Evolutionary conservation across 2,329 filamentous ascomycete genomes (phyloP).

Genomic region (Acrocalymma vagum): DNA sequence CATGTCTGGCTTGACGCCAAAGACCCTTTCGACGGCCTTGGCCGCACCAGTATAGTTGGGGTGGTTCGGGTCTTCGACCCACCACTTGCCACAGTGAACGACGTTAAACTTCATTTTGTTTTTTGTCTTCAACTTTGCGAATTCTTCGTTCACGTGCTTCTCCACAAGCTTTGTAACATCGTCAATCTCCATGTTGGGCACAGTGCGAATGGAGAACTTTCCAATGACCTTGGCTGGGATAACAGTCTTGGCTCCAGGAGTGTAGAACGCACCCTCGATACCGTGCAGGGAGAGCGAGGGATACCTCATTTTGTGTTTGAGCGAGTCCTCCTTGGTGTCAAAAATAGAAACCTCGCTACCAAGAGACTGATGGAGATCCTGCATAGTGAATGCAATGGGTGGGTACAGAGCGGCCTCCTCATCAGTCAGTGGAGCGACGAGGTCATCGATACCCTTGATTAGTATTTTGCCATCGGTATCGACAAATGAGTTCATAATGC

Average conservation of each 20-base stretch:
- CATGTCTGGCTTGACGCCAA: conserved; percentile 91
- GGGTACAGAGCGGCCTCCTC: conserved; percentile 91
- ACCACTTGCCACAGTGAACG: conserved; percentile 97
- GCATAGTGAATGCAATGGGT: conserved; percentile 93
- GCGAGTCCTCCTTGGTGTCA: conserved; percentile 85
- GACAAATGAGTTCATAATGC: conserved; percentile 83
- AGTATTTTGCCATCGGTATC: conserved; percentile 91
- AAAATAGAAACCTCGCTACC: conserved; percentile 89
- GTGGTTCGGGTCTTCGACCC: conserved; percentile 96
- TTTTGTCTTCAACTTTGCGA: conserved; percentile 88
- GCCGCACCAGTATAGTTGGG: conserved; percentile 97
- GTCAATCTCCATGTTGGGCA: conserved; percentile 95
- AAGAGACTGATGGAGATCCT: conserved; percentile 89
- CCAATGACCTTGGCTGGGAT: conserved; percentile 97
- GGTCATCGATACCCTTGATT: conserved; percentile 92
- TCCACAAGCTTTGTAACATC: conserved; percentile 86
- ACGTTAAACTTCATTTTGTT: conserved; percentile 84
- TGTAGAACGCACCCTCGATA: conserved; percentile 92
- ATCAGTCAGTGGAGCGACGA: conserved; percentile 86
- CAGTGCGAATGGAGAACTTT: conserved; percentile 98
- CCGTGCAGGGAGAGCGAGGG: conserved; percentile 95
- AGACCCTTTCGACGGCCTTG: conserved; percentile 96
- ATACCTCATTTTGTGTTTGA: conserved; percentile 96
- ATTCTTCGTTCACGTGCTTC: conserved; percentile 83
- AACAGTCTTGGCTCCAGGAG: conserved; percentile 95